A percentile compares a stretch with the other conserved stretches of the same genome.
These are phyloP conservation scores for Theileria equi DNA, from an alignment of 169 alveolate genomes.

Conservation along the genomic window DNA sequence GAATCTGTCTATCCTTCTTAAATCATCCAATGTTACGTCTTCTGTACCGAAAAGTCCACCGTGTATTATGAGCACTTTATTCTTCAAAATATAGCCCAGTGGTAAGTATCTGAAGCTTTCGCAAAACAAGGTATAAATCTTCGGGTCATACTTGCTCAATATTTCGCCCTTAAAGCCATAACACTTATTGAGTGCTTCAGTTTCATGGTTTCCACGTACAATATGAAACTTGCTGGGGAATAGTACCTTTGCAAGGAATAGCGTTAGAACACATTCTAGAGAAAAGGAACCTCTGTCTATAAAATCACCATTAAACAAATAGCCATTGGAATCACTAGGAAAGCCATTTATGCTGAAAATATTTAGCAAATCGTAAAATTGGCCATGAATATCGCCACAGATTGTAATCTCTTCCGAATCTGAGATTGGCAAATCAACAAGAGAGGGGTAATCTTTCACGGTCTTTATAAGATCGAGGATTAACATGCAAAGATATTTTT, in stretches of 20 bases:
- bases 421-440: slow-evolving; percentile 86
- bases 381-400: slow-evolving; percentile 99
- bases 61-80: slow-evolving; percentile 93
- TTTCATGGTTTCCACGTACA: slow-evolving; percentile 99
- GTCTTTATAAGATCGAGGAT: slow-evolving; percentile 85
- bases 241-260: slow-evolving; percentile 88
- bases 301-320: slow-evolving; percentile 99
- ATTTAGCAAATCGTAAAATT: slow-evolving; percentile 95
- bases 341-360: slow-evolving; percentile 94
- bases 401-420: slow-evolving; percentile 92
- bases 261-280: slow-evolving; percentile 85
- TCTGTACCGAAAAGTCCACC: slow-evolving; percentile 97
- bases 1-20: slow-evolving; percentile 88
- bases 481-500: slow-evolving; percentile 87
- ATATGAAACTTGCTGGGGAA: slow-evolving; percentile 94
- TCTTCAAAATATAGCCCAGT: slow-evolving; percentile 92
- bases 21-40: slow-evolving; percentile 91
- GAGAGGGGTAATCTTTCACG: slow-evolving; percentile 79
- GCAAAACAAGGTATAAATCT: slow-evolving; percentile 88
- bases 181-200: slow-evolving; percentile 93
- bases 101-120: slow-evolving; percentile 95
- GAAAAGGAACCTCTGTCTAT: slow-evolving; percentile 99
- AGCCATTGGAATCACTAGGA: slow-evolving; percentile 94
- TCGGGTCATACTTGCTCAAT: slow-evolving; percentile 92
- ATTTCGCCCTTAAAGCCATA: slow-evolving; percentile 99